A percentile compares a stretch with the other conserved stretches of the same genome.
These are phyloP conservation scores for Chytriomyces sp. DNA, from an alignment of 192 early-diverging fungal genomes.

Conservation along the genomic window DNA sequence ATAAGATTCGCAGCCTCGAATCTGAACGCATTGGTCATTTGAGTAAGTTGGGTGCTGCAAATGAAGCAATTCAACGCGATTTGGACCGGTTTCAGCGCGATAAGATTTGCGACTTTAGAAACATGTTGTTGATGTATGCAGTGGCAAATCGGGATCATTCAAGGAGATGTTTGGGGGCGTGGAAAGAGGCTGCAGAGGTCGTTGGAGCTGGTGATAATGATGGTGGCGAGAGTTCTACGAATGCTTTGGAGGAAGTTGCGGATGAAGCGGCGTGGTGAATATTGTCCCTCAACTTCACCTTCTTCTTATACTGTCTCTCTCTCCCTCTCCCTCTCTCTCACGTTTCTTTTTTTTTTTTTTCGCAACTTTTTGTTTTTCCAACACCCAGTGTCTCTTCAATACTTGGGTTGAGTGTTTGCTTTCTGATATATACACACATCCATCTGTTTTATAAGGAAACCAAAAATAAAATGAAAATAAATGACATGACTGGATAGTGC, in stretches of 20 bases:
- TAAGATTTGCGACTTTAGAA: slow-evolving; percentile 85
- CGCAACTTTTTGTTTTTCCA: no score
- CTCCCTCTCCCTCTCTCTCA: no score
- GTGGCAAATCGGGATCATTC: slow-evolving; percentile 45
- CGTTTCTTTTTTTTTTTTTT: no score
- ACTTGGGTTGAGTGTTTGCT: no score
- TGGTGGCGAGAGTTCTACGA: background rate
- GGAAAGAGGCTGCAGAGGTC: slow-evolving; percentile 43
- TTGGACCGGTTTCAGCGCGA: slow-evolving; percentile 93
- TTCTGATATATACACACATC: no score
- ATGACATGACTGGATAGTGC: no score
- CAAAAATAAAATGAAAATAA: no score
- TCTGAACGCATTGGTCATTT: slow-evolving; percentile 75
- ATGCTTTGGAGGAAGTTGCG: background rate
- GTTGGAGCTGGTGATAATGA: slow-evolving; percentile 24
- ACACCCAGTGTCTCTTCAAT: no score
- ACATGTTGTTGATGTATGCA: slow-evolving; percentile 71
- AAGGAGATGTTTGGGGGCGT: slow-evolving; percentile 35
- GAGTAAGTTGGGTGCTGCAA: slow-evolving; percentile 76
- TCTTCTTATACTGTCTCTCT: no score
- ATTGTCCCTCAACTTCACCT: no score
- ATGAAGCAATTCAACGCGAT: slow-evolving; percentile 83
- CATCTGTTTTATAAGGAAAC: no score
- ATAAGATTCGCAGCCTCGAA: slow-evolving; percentile 79
- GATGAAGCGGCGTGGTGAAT: background rate